Conservation (phyloP, 1,284 basidiomycete species). For the Volvariella volvacea region DNA sequence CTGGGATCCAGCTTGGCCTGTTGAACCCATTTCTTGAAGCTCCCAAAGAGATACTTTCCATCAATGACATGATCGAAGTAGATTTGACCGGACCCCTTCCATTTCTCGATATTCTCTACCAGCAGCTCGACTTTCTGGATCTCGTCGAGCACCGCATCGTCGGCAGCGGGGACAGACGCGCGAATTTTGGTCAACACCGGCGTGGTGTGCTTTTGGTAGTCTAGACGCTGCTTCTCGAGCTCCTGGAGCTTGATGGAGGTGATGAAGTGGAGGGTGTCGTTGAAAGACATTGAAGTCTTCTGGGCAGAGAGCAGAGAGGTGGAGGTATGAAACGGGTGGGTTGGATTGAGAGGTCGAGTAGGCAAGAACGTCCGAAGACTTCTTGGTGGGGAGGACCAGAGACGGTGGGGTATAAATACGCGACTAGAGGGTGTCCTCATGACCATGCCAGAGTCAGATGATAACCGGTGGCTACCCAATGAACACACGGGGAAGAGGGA, state of each 20-base stretch:
- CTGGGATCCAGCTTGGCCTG: conserved; percentile 32
- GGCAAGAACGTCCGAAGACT: too few relatives aligned
- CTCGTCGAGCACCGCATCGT: conserved; percentile 14
- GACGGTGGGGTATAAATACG: too few relatives aligned
- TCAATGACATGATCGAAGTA: conserved; percentile 16
- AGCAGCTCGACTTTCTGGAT: conserved; percentile 24
- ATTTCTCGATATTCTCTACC: conserved; percentile 23
- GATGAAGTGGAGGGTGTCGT: conserved; percentile 31
- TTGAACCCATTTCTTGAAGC: conserved; percentile 28
- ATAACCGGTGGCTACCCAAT: too few relatives aligned
- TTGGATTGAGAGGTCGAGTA: too few relatives aligned
- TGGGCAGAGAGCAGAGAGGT: too few relatives aligned
- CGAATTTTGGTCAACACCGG: conserved; percentile 12
- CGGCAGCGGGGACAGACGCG: conserved; percentile 10
- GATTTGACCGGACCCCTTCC: conserved; percentile 26
- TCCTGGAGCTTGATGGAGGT: conserved; percentile 35
- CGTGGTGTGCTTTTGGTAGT: conserved; percentile 22
- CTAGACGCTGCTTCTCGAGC: conserved; percentile 28
- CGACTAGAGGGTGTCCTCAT: too few relatives aligned
- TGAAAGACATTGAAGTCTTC: conserved; percentile 11
- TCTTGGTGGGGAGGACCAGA: too few relatives aligned
- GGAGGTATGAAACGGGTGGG: too few relatives aligned
- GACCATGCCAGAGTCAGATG: too few relatives aligned
- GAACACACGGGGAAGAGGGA: too few relatives aligned
- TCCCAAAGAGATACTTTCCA: conserved; percentile 23